phyloP scores from a whole-genome alignment of 192 early-diverging fungal species.

The Linnemannia zychae region DNA sequence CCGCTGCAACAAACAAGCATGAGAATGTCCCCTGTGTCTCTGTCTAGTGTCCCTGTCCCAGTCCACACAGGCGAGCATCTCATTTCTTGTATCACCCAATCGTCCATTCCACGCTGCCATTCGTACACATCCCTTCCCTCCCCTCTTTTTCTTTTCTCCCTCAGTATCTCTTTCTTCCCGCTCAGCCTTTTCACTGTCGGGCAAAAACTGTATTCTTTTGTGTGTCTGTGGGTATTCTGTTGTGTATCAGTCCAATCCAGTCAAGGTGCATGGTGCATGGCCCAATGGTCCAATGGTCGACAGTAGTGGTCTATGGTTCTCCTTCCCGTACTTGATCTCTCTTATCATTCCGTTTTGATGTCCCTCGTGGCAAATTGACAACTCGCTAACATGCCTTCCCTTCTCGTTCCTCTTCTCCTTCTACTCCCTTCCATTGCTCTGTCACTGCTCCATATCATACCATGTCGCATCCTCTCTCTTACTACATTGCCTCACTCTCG shows the following conservation, averaged over 20 bases:
- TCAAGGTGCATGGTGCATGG: slow-evolving; percentile 8
- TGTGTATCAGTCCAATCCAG: not conserved
- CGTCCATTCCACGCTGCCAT: slow-evolving; percentile 9
- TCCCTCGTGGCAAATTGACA: slow-evolving; percentile 2
- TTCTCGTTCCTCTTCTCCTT: not conserved
- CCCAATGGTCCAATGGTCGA: not conserved
- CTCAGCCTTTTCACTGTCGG: not conserved
- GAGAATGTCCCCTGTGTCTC: not conserved
- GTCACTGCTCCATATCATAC: not conserved
- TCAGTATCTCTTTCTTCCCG: slow-evolving; percentile 12
- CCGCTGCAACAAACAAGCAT: not conserved
- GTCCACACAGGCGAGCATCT: not conserved
- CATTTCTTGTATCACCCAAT: slow-evolving; percentile 1
- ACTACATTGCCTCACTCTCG: not conserved
- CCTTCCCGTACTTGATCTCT: slow-evolving; percentile 8
- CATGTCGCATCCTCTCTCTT: not conserved
- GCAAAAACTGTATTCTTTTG: slow-evolving; percentile 1
- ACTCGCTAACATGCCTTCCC: not conserved
- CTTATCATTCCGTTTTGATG: not conserved
- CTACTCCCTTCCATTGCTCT: not conserved
- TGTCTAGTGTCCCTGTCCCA: not conserved
- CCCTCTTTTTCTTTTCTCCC: not conserved
- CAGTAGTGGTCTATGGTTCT: not conserved
- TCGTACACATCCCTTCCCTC: not conserved
- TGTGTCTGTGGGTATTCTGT: not conserved